Evolutionary conservation across 371 early-diverging fungal species (phyloP).

Genomic region (Apophysomyces ossiformis): DNA sequence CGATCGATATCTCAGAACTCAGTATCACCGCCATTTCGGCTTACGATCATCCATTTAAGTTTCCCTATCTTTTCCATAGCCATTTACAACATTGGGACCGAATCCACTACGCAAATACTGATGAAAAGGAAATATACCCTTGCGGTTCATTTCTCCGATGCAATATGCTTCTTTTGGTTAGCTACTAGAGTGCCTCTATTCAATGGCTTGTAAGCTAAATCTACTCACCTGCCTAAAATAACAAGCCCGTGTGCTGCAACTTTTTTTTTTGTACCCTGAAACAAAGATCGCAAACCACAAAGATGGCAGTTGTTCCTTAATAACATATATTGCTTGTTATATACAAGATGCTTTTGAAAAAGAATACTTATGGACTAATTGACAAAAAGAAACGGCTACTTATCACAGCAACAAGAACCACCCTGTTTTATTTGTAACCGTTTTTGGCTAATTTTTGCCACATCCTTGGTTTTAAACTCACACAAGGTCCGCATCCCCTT

Average conservation of each 20-base stretch:
- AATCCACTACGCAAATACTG: background rate
- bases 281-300: background rate
- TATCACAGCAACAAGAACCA: background rate
- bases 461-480: background rate
- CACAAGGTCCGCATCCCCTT: background rate
- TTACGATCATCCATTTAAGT: background rate
- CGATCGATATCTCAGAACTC: slow-evolving; percentile 5
- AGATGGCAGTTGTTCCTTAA: too few species aligned
- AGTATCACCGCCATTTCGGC: background rate
- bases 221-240: slow-evolving; percentile 5
- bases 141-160: slow-evolving; percentile 2
- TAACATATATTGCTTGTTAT: too few species aligned
- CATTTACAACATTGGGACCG: background rate
- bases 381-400: too few species aligned
- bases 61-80: background rate
- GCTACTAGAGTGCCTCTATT: background rate
- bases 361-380: too few species aligned
- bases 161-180: slow-evolving; percentile 1
- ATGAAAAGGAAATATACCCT: slow-evolving; percentile 2
- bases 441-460: background rate
- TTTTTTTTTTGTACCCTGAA: background rate
- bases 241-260: background rate
- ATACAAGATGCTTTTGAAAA: too few species aligned
- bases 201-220: background rate
- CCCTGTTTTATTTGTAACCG: background rate